Percentiles rank a stretch among this genome's conserved stretches.
Evolutionary conservation across 257 asterid species (phyloP).

Genomic region (Verbascum thapsus): DNA sequence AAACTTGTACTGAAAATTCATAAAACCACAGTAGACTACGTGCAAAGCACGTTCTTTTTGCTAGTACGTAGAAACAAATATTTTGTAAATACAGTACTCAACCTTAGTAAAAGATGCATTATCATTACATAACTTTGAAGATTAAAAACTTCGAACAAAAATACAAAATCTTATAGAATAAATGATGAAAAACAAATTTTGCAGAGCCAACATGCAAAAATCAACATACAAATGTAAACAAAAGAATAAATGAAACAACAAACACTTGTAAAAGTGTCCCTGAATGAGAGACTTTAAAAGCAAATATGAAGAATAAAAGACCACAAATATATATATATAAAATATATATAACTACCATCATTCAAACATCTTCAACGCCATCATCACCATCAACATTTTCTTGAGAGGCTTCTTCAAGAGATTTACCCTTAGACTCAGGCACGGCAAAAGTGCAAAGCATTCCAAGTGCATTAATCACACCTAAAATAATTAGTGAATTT

Average conservation of each 20-base stretch:
- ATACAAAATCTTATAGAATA: too few relatives aligned
- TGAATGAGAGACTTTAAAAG: neutral
- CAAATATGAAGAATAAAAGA: neutral
- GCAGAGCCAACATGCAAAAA: neutral
- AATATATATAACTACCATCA: too few relatives aligned
- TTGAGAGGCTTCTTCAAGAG: constrained; percentile 40
- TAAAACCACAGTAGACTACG: too few relatives aligned
- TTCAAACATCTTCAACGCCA: neutral
- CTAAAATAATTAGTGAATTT: constrained; percentile 39
- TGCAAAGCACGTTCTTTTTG: too few relatives aligned
- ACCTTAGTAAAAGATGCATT: too few relatives aligned
- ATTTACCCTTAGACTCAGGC: constrained; percentile 44
- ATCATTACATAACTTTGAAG: too few relatives aligned
- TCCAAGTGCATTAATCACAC: constrained; percentile 34
- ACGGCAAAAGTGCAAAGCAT: constrained; percentile 38
- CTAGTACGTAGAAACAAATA: too few relatives aligned
- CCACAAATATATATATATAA: too few relatives aligned
- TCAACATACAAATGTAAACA: neutral
- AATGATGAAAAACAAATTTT: neutral
- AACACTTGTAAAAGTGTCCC: neutral
- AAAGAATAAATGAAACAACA: neutral
- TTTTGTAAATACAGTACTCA: too few relatives aligned
- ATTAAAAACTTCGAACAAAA: too few relatives aligned
- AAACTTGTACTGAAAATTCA: too few relatives aligned
- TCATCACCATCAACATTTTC: constrained; percentile 35